phyloP scores from a whole-genome alignment of 108 stramenopile species.

The Schizochytrium sp. region DNA sequence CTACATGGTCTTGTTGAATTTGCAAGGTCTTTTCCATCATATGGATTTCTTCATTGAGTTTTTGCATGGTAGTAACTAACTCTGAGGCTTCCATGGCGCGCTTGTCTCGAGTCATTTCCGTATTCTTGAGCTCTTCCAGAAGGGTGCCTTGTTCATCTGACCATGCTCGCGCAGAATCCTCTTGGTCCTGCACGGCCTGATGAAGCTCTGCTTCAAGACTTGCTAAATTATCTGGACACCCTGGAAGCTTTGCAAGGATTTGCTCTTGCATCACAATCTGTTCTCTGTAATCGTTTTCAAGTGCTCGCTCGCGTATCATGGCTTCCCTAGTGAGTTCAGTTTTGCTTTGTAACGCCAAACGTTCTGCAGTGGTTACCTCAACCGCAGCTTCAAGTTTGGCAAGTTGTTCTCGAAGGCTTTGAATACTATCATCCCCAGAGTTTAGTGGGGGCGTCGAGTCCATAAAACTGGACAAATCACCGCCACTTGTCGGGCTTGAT shows the following conservation, averaged over 20 bases:
- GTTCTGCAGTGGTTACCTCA: too few species aligned
- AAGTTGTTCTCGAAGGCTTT: too few species aligned
- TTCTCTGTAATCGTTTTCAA: background rate
- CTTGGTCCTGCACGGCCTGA: background rate
- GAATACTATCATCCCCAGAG: too few species aligned
- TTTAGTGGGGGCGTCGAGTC: too few species aligned
- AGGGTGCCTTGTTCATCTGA: background rate
- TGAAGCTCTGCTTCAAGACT: background rate
- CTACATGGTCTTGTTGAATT: conserved; percentile 9
- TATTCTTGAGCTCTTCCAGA: too few species aligned
- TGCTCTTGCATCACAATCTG: background rate
- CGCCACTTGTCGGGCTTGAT: too few species aligned
- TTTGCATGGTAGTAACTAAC: too few species aligned
- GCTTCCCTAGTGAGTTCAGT: background rate
- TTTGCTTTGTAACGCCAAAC: background rate
- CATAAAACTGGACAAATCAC: too few species aligned
- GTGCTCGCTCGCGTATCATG: background rate
- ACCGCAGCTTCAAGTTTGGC: too few species aligned
- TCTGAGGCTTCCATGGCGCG: too few species aligned
- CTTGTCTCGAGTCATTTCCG: too few species aligned
- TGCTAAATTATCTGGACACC: background rate
- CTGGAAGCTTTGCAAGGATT: background rate
- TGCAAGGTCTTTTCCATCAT: background rate
- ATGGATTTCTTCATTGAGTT: background rate
- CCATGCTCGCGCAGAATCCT: background rate